Evolutionary conservation across 495 filamentous ascomycete genomes (phyloP), one percentile per base, ranked within the genome.

Genomic region (Trichoderma orchidacearum): DNA sequence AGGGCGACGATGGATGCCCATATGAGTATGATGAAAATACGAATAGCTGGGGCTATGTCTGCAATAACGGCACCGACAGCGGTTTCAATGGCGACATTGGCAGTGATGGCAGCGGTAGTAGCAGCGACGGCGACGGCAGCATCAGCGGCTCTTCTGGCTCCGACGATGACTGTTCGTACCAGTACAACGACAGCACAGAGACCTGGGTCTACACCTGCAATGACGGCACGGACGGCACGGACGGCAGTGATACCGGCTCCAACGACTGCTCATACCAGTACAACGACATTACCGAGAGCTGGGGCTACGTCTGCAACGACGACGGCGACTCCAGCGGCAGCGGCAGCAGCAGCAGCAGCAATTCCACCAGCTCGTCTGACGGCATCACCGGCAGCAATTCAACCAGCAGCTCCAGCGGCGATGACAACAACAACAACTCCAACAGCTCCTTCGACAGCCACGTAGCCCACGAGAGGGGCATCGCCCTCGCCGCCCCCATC

Each of bases 401-500:
- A n/a, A 54, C 23, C 32, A n/a, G n/a, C 27, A 60, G 38, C 53
- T 58, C 55, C 31, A 58, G 51, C 3, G 34, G 56, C 29, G 59
- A 35, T n/a, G 52, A 34, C 28, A 30, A 25, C n/a, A 3, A 54
- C 51, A 5, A 30, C 41, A 8, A 17, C 59, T 32, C 54, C 23
- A 54, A n/a, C n/a, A n/a, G n/a, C n/a, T n/a, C n/a, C n/a, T n/a
- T n/a, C n/a, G n/a, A n/a, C n/a, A n/a, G n/a, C n/a, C n/a, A n/a
- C n/a, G n/a, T n/a, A n/a, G n/a, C n/a, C 23, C 32, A 3, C 53
- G 58, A 25, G 35, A 59, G 41, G 48, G 59, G 30, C 28, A 45
- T 52, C 8, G 36, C 67, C 34, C 52, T 69, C 30, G 66, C 17
- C 0, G 53, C 31, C 27, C 30, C 53, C 30, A 18, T 55, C 17